Conservation (phyloP, 2,329 filamentous ascomycete genomes). For the Teratosphaeria pseudoeucalypti region DNA sequence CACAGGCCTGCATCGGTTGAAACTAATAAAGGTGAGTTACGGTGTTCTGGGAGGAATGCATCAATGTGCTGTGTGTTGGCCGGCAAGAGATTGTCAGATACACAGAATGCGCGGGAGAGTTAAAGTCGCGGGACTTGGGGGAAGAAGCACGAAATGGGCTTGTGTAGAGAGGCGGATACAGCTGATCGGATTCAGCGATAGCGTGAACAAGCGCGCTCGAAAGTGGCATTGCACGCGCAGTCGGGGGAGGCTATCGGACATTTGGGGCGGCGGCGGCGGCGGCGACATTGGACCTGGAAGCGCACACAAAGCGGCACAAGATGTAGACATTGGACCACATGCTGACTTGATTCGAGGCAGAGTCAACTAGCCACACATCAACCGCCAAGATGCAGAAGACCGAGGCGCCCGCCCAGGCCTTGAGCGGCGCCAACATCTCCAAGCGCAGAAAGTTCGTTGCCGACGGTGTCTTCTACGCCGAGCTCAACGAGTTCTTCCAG, state of each 20-base stretch:
- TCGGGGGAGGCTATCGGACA: not conserved
- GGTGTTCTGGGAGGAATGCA: not conserved
- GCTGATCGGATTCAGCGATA: not conserved
- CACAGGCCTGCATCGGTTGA: not conserved
- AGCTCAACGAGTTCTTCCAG: conserved; percentile 99
- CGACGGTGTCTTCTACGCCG: conserved; percentile 99
- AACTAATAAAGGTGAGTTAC: not conserved
- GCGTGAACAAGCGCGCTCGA: not conserved
- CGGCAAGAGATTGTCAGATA: not conserved
- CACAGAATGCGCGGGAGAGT: not conserved
- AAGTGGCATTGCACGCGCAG: not conserved
- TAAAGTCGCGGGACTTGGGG: not conserved
- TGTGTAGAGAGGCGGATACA: not conserved
- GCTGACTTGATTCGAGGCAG: not conserved
- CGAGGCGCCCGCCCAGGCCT: conserved; percentile 12
- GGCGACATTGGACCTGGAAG: not conserved
- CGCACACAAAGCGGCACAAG: not conserved
- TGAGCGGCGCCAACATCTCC: conserved; percentile 48
- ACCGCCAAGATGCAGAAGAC: conserved; percentile 7
- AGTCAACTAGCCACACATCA: not conserved
- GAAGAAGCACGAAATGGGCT: not conserved
- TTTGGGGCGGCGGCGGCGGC: not conserved
- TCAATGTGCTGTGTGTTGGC: not conserved
- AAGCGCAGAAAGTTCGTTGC: conserved; percentile 67
- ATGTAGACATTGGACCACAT: not conserved